These are phyloP conservation scores for Scedosporium aurantiacum DNA, from an alignment of 2,329 filamentous ascomycete genomes.

Conservation along the genomic window DNA sequence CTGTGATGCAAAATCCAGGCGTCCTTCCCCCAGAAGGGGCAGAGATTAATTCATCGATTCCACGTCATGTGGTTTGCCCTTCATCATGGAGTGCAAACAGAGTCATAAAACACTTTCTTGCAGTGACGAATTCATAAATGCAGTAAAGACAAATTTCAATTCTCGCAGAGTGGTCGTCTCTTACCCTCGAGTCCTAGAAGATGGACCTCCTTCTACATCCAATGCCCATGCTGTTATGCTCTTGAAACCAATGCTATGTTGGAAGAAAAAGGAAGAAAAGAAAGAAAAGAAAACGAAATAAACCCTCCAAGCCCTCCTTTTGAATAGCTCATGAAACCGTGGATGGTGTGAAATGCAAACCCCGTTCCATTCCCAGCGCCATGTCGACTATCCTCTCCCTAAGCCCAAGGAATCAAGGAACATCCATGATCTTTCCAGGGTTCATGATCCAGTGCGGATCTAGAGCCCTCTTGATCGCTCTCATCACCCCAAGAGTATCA, in stretches of 20 bases:
- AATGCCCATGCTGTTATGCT: background rate
- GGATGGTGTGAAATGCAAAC: background rate
- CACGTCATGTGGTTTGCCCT: too few species aligned
- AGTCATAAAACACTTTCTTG: background rate
- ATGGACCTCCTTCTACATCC: background rate
- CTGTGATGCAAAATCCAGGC: too few species aligned
- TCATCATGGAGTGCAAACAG: background rate
- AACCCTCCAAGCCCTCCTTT: background rate
- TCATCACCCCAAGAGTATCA: conserved; percentile 77
- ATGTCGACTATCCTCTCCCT: conserved; percentile 9
- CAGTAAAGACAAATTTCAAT: background rate
- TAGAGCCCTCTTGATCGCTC: conserved; percentile 66
- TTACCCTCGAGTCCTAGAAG: background rate
- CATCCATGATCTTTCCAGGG: conserved; percentile 82
- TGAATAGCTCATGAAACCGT: background rate
- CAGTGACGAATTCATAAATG: background rate
- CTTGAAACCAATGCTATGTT: background rate
- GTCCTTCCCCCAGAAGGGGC: too few species aligned
- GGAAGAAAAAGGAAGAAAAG: background rate
- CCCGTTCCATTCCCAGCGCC: background rate
- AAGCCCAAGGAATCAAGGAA: conserved; percentile 26
- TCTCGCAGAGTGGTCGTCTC: background rate
- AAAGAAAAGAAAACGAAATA: background rate
- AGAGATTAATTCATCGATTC: too few species aligned
- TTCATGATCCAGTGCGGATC: conserved; percentile 88